Evolutionary conservation across 352 stramenopile species (phyloP), one percentile per base, ranked within the genome.

Genomic region (Phytophthora agathidicida): DNA sequence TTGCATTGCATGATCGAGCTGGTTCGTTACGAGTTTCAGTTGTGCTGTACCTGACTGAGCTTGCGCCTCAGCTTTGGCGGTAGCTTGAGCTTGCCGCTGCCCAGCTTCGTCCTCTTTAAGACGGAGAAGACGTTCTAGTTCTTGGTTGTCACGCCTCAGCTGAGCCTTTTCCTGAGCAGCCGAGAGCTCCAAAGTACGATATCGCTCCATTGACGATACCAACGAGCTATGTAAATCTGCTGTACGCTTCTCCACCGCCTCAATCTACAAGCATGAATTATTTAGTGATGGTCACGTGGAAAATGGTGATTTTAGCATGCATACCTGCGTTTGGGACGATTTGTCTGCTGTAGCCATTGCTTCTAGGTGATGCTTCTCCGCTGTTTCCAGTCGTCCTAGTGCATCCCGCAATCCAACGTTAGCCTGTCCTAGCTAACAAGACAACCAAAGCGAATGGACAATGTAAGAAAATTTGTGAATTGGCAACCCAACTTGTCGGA

Each of bases 51-150:
- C 35, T 3, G 19, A 27, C 27, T 48, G 24, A 27, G 24, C 36
- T 19, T 58, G 24, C 3, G 6, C 30, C 7, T 70, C 44, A 13
- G 36, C 51, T 38, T 75, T 62, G n/a, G 31, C 38, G 60, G 16
- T 36, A 41, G 23, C 23, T 65, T 65, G 26, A 39, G 49, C 16
- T 49, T 36, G 37, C 8, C 45, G 31, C 22, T 68, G 44, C 13
- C 16, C 35, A 22, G 50, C 19, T 23, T 80, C 65, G 4, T 71
- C 48, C n/a, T 64, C 63, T 65, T 67, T 77, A 13, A 38, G 44
- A 13, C 38, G 43, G 5, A 81, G 53, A 22, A 73, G 31, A 4
- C 37, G 35, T 23, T 81, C 68, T 3, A 84, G 37, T 26, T 80
- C 61, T 13, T 70, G 47, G 17, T 71, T 77, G 28, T 79, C 60